Evolutionary conservation across 441 rosid species (phyloP), one percentile per base, ranked within the genome.

Genomic region (Syzygium malaccense): DNA sequence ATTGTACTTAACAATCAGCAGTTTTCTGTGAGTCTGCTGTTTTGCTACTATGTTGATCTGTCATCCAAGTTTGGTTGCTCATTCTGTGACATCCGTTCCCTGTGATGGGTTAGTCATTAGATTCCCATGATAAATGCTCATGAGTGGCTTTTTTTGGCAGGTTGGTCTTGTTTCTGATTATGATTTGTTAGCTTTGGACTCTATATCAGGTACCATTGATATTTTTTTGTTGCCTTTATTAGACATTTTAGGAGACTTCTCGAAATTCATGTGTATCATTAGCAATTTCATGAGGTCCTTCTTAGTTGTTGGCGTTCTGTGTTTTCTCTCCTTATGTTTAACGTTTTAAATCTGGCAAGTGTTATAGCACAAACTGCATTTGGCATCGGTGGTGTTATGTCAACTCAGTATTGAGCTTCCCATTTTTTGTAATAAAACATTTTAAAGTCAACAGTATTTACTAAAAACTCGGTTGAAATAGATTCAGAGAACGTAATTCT

Each of bases 111-210:
- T 10, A 26, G 49, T 12, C 33, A 45, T 75, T 75, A 23, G 83
- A 75, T 75, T 23, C n/a, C 55, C n/a, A n/a, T 26, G 1, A 37
- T 37, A 55, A 56, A 41, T 87, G 14, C 55, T 87, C 41, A 80
- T 80, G 60, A 53, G 41, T 55, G 56, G 6, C 33, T 45, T 55
- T n/a, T 32, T 80, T 41, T 80, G 93, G 93, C 94, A 97, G 99
- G 98, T 97, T 92, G 99, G 99, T 90, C 95, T 97, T 89, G 98
- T 96, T 91, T 98, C 99, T 33, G 99, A 96, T 92, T 95, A 97
- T 92, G 99, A 98, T 92, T 93, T 97, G 92, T 88, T 98, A 90
- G 98, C 98, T 49, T 90, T 98, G 96, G 99, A 98, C 93, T 97
- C 99, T 87, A 94, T 97, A 93, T 96, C 98, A 89, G 98, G 99